Evolutionary conservation across 1,284 basidiomycete species (phyloP), one percentile per base, ranked within the genome.

Genomic region (Sanguinoderma infundibulare): DNA sequence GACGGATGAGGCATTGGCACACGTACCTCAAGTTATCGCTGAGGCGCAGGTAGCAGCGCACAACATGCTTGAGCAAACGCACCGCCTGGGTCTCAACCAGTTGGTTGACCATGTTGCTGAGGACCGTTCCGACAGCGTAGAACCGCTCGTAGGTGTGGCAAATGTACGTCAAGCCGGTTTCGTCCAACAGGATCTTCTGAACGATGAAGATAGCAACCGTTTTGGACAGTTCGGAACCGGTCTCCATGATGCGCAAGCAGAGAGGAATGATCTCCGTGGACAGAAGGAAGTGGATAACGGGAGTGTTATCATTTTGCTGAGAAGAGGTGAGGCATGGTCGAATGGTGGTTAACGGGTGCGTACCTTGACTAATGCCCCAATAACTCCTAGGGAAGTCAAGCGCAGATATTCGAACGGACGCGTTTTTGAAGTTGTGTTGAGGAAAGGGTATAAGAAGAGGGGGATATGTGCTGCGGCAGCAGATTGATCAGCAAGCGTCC

Each of bases 181-280:
- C 98, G 75, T 99, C 98, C 57, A 99, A 84, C 22, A 99, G 83
- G 69, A 99, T 99, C 82, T 99, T 99, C 77, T 99, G 98, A 2
- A 99, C 98, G 72, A 99, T 99, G 78, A 99, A 99, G 73, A 99
- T 99, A 51, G 98, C 98, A 49, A 99, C 98, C 0, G 98, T 99
- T 80, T 99, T 99, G 66, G 92, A 95, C n/a, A 99, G 86, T 72
- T 99, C 98, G 6, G 96, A 98, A 50, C 98, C 98, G 0, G 98
- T 99, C 79, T 99, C 98, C 98, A 99, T 99, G 78, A 99, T 99
- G 55, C 98, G 91, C 54, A 99, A 86, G 75, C 98, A 99, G 61
- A 99, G 90, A 26, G 98, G 98, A 73, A 99, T 99, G 76, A 99
- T 99, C 81, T 99, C 98, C 55, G 98, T 99, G 10, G 97, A 98